These are phyloP conservation scores for Podospora tetraspora DNA, from an alignment of 495 filamentous ascomycete genomes.

Conservation along the genomic window DNA sequence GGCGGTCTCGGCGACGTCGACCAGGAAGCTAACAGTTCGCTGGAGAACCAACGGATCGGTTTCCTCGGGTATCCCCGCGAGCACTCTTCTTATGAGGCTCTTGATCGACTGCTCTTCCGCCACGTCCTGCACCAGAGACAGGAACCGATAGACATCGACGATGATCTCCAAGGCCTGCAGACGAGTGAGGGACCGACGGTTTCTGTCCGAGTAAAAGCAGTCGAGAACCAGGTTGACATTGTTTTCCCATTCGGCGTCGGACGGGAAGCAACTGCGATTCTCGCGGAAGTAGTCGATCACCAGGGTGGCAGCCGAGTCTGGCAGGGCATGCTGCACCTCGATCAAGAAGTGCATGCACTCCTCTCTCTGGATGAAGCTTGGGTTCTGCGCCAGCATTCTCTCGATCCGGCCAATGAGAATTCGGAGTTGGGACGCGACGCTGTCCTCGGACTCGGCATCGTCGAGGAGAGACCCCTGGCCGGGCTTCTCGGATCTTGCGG, in stretches of 20 bases:
- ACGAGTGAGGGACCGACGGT: constrained; percentile 60
- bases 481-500: constrained; percentile 10
- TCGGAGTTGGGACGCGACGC: constrained; percentile 33
- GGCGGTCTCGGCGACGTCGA: constrained; percentile 45
- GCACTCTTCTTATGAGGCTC: constrained; percentile 40
- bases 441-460: constrained; percentile 27
- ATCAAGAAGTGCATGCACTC: constrained; percentile 66
- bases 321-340: constrained; percentile 51
- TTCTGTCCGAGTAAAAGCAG: constrained; percentile 59
- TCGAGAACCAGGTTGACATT: constrained; percentile 58
- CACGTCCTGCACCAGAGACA: constrained; percentile 49
- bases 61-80: constrained; percentile 50
- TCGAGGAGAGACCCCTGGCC: constrained; percentile 17
- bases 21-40: constrained; percentile 46
- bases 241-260: constrained; percentile 58
- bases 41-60: constrained; percentile 49
- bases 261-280: constrained; percentile 65
- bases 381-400: constrained; percentile 30
- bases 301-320: constrained; percentile 52
- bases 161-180: constrained; percentile 61
- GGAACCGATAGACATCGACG: constrained; percentile 60
- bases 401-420: constrained; percentile 41
- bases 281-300: constrained; percentile 56
- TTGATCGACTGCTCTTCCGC: constrained; percentile 42
- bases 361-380: constrained; percentile 52